phyloP scores from a whole-genome alignment of 139 green algal species.

The Tetradesmus lagerheimii region DNA sequence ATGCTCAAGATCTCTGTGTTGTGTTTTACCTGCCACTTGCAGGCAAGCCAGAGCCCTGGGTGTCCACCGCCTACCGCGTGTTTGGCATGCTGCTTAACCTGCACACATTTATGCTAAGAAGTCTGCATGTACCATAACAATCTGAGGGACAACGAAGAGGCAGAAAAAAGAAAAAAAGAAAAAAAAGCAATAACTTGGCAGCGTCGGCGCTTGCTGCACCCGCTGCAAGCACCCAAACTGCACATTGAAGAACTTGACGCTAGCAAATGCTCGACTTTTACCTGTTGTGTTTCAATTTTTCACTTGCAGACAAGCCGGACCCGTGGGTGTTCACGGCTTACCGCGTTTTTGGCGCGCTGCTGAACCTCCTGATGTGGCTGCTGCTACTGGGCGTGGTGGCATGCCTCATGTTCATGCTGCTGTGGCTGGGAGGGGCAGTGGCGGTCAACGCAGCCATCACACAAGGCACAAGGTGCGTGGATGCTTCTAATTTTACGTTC shows the following conservation, averaged over 20 bases:
- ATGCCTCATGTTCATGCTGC: conserved; percentile 34
- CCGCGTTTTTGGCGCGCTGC: not conserved
- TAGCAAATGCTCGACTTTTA: not conserved
- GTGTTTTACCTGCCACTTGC: not conserved
- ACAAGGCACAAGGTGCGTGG: not conserved
- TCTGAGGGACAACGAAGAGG: too few species aligned
- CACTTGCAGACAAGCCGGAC: conserved; percentile 9
- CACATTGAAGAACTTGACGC: too few species aligned
- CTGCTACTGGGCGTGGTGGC: conserved; percentile 23
- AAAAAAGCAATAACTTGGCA: too few species aligned
- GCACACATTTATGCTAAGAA: not conserved
- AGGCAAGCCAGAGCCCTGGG: not conserved
- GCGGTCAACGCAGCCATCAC: conserved; percentile 26
- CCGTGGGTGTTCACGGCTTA: conserved; percentile 2
- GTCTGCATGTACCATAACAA: too few species aligned
- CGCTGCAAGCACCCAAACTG: too few species aligned
- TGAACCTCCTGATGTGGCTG: conserved; percentile 27
- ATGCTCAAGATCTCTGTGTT: too few species aligned
- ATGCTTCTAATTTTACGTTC: too few species aligned
- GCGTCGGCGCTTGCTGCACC: too few species aligned
- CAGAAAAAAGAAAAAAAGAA: too few species aligned
- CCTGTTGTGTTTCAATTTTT: not conserved
- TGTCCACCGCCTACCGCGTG: not conserved
- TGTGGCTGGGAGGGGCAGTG: conserved; percentile 21
- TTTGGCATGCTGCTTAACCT: not conserved